Percentiles rank a stretch among this genome's conserved stretches.
phyloP scores from a whole-genome alignment of 306 rosid genomes.

The Lotus japonicus region DNA sequence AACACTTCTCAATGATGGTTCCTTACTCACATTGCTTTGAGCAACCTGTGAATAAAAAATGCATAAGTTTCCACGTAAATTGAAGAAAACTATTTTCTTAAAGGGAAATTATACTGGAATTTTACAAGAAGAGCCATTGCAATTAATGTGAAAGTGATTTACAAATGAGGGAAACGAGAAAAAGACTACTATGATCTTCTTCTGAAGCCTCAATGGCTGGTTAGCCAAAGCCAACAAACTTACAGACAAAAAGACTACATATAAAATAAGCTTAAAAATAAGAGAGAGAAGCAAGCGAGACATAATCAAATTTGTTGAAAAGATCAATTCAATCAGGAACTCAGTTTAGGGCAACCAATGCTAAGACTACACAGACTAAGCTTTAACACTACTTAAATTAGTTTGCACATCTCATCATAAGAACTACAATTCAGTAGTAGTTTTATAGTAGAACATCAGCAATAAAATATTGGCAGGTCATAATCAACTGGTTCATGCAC shows the following conservation, averaged over 20 bases:
- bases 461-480: neutral
- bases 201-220: conserved; percentile 12
- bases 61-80: conserved; percentile 1
- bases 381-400: conserved; percentile 6
- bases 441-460: neutral
- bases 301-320: conserved; percentile 9
- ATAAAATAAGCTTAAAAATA: neutral
- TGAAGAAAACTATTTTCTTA: neutral
- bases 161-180: neutral
- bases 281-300: neutral
- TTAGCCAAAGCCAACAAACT: conserved; percentile 19
- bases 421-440: neutral
- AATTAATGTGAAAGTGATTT: neutral
- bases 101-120: neutral
- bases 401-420: neutral
- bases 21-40: conserved; percentile 56
- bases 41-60: conserved; percentile 46
- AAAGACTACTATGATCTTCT: conserved; percentile 12
- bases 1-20: conserved; percentile 80
- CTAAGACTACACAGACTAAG: neutral
- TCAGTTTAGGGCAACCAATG: neutral
- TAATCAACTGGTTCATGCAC: neutral
- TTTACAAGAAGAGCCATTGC: conserved; percentile 1
- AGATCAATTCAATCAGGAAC: conserved; percentile 1
- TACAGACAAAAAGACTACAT: conserved; percentile 2